Base-by-base conservation (phyloP, 2,329 filamentous ascomycete species). In the Penicillium crustosum region DNA sequence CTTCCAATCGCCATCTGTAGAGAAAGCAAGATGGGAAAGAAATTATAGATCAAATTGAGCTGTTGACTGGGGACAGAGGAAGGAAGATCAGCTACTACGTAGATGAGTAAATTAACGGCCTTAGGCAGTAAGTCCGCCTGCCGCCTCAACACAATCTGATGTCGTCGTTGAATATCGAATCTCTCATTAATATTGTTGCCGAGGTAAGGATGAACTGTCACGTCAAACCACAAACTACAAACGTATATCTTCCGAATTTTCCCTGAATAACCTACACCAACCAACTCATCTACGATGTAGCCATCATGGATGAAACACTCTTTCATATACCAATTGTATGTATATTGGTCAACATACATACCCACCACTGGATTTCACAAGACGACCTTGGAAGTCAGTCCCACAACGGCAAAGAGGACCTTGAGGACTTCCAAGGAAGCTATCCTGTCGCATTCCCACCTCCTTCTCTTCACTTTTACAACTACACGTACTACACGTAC, bases 331-430 rank as follows among this genome's bases (percentile, higher is more conserved):
- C 45, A 12, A 35, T 23, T 19, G n/a, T 27, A 19, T 19, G n/a
- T 27, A 19, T 19, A 17, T 31, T 21, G 6, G 6, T 13, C 31
- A 21, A 36, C 10, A 35, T 25, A 19, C n/a, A 10, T 31, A 33
- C 5, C 19, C 6, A 48, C 45, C 19, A 35, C 33, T 27, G n/a
- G 19, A 29, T 7, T 17, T 13, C 29, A 48, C 8, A n/a, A 5
- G 17, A 27, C 15, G 6, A 29, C 50, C 50, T 53, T 36, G 39
- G 17, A 35, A 50, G 23, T n/a, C 12, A 44, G 38, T 50, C 47
- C 45, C 47, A 51, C 53, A 23, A 25, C 5, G 33, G 8, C 23
- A 7, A 13, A 51, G 47, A 35, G 53, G 47, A 56, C 53, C 53
- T 52, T 56, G 53, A 38, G 48, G 53, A 44, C 39, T 36, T 35